Percentiles rank a stretch among this genome's conserved stretches.
These are phyloP conservation scores for Chenopodium quinoa DNA, from an alignment of 148 eudicot species.

Conservation along the genomic window DNA sequence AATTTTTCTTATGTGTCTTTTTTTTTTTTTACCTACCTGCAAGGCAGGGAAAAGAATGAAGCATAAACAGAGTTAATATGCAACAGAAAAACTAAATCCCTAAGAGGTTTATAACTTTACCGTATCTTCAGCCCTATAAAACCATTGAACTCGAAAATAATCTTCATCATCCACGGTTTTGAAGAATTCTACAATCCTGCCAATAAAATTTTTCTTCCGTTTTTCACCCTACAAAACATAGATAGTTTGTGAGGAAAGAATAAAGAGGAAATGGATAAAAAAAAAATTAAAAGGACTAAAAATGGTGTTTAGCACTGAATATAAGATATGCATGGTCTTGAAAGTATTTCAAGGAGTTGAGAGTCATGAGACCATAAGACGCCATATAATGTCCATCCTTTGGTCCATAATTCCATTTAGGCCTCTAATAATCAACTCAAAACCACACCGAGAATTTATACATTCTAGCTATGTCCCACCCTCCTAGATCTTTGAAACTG, in stretches of 20 bases:
- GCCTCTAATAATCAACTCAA: neutral
- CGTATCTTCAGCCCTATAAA: conserved; percentile 42
- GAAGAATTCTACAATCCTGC: conserved; percentile 43
- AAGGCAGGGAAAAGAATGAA: neutral
- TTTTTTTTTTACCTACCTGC: neutral
- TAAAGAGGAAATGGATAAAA: neutral
- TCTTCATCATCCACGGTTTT: conserved; percentile 37
- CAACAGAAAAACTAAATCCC: neutral
- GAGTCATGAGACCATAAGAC: neutral
- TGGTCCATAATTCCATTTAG: neutral
- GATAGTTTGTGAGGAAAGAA: neutral
- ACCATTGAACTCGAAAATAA: conserved; percentile 47
- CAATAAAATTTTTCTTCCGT: conserved; percentile 35
- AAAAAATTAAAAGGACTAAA: neutral
- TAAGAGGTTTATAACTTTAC: conserved; percentile 22
- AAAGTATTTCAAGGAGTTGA: no score
- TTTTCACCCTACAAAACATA: conserved; percentile 27
- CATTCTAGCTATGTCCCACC: neutral
- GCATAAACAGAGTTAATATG: neutral
- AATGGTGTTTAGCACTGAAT: neutral
- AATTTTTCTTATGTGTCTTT: neutral
- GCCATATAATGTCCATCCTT: neutral
- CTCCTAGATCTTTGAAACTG: neutral
- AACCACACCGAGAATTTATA: neutral
- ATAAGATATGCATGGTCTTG: neutral